These are phyloP conservation scores for Russula lepida DNA, from an alignment of 768 basidiomycete species.

Conservation along the genomic window DNA sequence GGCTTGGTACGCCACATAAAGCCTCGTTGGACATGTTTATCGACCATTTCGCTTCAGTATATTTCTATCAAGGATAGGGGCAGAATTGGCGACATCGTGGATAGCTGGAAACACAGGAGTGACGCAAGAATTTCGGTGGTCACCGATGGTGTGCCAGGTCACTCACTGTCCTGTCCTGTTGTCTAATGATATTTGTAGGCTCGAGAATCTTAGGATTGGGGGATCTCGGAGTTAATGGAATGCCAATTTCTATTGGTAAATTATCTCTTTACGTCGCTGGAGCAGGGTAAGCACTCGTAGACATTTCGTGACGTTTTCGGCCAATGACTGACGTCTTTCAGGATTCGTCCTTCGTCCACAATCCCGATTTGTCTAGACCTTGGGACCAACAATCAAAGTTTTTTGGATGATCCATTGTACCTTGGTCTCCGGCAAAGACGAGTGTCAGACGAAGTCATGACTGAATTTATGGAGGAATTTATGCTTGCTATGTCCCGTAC, in stretches of 20 bases:
- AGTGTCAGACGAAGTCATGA: constrained; percentile 53
- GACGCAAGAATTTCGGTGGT: constrained; percentile 88
- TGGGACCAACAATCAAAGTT: constrained; percentile 77
- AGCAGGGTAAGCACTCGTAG: constrained; percentile 53
- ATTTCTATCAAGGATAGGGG: constrained; percentile 82
- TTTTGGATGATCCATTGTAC: constrained; percentile 82
- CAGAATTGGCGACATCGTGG: constrained; percentile 58
- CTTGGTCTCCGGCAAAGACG: constrained; percentile 74
- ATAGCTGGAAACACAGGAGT: constrained; percentile 61
- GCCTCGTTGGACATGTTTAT: neutral
- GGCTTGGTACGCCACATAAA: constrained; percentile 41
- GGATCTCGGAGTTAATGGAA: constrained; percentile 74
- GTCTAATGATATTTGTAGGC: constrained; percentile 34
- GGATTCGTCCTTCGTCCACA: constrained; percentile 68
- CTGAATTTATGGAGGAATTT: constrained; percentile 88
- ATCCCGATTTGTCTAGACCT: constrained; percentile 83
- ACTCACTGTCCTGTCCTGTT: neutral
- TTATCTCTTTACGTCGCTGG: constrained; percentile 84
- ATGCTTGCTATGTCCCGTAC: constrained; percentile 68
- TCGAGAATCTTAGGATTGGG: constrained; percentile 87
- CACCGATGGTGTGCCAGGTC: constrained; percentile 59
- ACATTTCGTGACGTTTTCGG: neutral
- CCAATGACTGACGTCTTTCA: constrained; percentile 24
- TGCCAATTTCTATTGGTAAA: constrained; percentile 90
- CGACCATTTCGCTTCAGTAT: constrained; percentile 35